These are phyloP conservation scores for Paecilomyces niveus DNA, from an alignment of 2,329 filamentous ascomycete species.

Conservation along the genomic window DNA sequence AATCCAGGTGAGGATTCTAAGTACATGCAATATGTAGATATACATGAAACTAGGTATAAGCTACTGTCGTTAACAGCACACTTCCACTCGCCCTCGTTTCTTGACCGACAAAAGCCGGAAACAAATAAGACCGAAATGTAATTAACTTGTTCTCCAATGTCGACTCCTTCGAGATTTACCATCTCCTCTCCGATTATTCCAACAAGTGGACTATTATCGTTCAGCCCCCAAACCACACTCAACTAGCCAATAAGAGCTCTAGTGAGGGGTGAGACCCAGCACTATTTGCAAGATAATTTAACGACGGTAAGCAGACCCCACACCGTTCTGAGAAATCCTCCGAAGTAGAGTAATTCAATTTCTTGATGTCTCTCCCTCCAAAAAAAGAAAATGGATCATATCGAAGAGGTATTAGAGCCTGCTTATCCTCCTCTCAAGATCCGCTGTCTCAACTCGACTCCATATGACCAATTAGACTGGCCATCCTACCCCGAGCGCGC, in stretches of 20 bases:
- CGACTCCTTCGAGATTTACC: no score
- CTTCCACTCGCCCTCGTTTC: no score
- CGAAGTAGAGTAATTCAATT: background rate
- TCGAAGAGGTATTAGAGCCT: slow-evolving; percentile 1
- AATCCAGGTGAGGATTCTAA: no score
- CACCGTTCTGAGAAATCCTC: background rate
- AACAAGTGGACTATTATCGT: no score
- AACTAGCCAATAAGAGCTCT: background rate
- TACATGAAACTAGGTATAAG: no score
- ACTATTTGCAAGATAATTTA: background rate
- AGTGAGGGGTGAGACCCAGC: background rate
- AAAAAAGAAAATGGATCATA: slow-evolving; percentile 1
- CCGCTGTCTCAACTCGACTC: slow-evolving; percentile 1
- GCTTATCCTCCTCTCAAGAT: slow-evolving; percentile 1
- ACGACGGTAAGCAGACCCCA: background rate
- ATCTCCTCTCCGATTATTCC: no score
- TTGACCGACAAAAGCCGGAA: no score
- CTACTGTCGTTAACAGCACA: no score
- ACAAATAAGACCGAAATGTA: no score
- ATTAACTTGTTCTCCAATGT: no score
- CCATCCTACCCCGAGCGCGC: slow-evolving; percentile 1
- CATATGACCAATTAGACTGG: slow-evolving; percentile 2
- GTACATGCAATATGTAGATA: no score
- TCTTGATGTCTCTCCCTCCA: background rate
- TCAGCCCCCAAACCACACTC: no score